Evolutionary conservation across 257 asterid species (phyloP).

Genomic region (Scutellaria galericulata): DNA sequence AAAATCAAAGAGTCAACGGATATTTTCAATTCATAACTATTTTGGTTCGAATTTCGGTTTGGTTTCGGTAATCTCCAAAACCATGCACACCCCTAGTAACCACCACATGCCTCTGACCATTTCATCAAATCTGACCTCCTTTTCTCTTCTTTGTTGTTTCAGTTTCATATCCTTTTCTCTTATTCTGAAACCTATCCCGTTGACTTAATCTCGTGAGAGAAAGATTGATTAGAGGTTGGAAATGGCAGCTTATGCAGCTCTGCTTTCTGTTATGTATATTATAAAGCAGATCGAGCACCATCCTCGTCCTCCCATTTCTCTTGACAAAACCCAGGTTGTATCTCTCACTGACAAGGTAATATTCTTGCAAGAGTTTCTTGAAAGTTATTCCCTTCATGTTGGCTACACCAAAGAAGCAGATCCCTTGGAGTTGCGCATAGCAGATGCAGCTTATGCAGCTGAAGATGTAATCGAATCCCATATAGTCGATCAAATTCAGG

Average conservation of each 20-base stretch:
- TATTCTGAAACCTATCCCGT: no score
- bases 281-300: background rate
- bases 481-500: background rate
- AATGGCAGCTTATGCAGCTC: constrained; percentile 2
- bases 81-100: no score
- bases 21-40: no score
- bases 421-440: background rate
- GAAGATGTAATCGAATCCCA: background rate
- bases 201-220: background rate
- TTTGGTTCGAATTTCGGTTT: no score
- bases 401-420: background rate
- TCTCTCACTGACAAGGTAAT: background rate
- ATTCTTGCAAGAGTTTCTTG: background rate
- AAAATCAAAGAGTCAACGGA: no score
- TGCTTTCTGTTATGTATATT: background rate
- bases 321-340: background rate
- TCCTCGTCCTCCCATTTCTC: background rate
- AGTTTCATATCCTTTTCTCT: no score
- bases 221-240: background rate
- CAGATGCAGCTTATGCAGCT: background rate
- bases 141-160: no score
- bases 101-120: no score
- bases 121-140: no score
- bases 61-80: no score
- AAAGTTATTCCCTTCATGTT: background rate